A percentile compares a stretch with the other conserved stretches of the same genome.
Conservation (phyloP, 768 basidiomycete genomes). For the Strobilomyces echinocephalus region DNA sequence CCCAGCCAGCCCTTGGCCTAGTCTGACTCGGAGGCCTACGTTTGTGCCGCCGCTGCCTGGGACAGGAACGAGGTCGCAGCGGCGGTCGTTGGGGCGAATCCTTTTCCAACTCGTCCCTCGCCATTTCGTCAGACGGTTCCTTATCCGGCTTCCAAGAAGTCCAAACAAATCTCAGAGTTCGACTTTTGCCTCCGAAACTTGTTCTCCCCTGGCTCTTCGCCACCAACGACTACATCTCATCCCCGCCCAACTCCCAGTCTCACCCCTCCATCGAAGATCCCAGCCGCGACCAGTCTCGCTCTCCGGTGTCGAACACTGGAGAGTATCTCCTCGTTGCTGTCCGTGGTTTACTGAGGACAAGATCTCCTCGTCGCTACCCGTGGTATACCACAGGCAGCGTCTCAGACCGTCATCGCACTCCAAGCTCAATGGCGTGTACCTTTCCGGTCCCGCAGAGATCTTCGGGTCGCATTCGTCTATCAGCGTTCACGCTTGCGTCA, state of each 20-base stretch:
- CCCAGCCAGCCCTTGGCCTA: slow-evolving; percentile 69
- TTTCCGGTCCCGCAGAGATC: no score
- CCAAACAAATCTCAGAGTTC: slow-evolving; percentile 89
- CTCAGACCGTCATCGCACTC: no score
- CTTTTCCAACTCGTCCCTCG: slow-evolving; percentile 65
- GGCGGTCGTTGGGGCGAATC: slow-evolving; percentile 47
- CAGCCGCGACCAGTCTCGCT: no score
- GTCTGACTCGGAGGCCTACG: slow-evolving; percentile 82
- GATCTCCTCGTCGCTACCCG: no score
- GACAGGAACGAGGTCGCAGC: slow-evolving; percentile 56
- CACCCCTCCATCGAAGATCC: slow-evolving; percentile 22
- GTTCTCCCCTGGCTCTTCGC: slow-evolving; percentile 53
- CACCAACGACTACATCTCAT: no score
- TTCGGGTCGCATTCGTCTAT: no score
- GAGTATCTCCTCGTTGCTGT: no score
- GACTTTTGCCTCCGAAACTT: slow-evolving; percentile 92
- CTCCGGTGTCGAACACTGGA: no score
- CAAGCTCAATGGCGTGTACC: no score
- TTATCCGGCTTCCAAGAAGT: slow-evolving; percentile 50
- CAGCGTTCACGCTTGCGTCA: no score
- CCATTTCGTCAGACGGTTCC: slow-evolving; percentile 54
- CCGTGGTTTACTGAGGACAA: no score
- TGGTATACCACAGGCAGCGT: no score
- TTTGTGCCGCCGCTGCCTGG: slow-evolving; percentile 69
- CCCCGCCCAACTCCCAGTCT: slow-evolving; percentile 57